A percentile compares a stretch with the other conserved stretches of the same genome.
phyloP scores from a whole-genome alignment of 805 yeast genomes.

The Clavispora fructus region DNA sequence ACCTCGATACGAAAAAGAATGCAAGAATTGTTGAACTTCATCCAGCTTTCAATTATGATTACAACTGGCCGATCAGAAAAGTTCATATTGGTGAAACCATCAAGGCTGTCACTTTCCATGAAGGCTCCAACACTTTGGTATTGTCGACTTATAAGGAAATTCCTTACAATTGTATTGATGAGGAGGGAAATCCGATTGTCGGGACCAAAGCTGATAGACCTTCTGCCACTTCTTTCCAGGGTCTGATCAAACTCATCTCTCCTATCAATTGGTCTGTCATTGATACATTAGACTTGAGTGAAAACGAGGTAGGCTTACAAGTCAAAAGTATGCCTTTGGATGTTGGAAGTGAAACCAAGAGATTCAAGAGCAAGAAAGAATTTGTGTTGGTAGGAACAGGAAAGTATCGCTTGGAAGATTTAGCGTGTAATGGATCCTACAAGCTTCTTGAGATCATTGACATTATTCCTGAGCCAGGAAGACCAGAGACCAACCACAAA shows the following conservation, averaged over 20 bases:
- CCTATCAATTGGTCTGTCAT: slow-evolving; percentile 74
- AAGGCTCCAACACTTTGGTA: slow-evolving; percentile 54
- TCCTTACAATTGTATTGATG: slow-evolving; percentile 65
- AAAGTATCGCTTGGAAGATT: slow-evolving; percentile 69
- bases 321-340: slow-evolving; percentile 51
- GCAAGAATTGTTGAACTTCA: slow-evolving; percentile 58
- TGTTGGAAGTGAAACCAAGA: slow-evolving; percentile 37
- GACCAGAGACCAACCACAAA: slow-evolving; percentile 77
- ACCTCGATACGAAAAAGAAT: slow-evolving; percentile 63
- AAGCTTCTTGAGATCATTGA: slow-evolving; percentile 69
- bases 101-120: slow-evolving; percentile 65
- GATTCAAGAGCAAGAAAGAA: slow-evolving; percentile 52
- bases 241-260: slow-evolving; percentile 60
- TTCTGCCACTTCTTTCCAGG: slow-evolving; percentile 52
- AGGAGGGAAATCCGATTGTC: slow-evolving; percentile 60
- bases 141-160: slow-evolving; percentile 55
- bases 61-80: slow-evolving; percentile 54
- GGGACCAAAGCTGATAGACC: slow-evolving; percentile 51
- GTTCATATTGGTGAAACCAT: slow-evolving; percentile 55
- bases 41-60: slow-evolving; percentile 47
- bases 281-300: slow-evolving; percentile 60
- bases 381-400: slow-evolving; percentile 78
- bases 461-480: slow-evolving; percentile 84
- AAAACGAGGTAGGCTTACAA: slow-evolving; percentile 60
- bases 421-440: slow-evolving; percentile 73